phyloP scores from a whole-genome alignment of 2,329 filamentous ascomycete species.

The Aaosphaeria arxii region DNA sequence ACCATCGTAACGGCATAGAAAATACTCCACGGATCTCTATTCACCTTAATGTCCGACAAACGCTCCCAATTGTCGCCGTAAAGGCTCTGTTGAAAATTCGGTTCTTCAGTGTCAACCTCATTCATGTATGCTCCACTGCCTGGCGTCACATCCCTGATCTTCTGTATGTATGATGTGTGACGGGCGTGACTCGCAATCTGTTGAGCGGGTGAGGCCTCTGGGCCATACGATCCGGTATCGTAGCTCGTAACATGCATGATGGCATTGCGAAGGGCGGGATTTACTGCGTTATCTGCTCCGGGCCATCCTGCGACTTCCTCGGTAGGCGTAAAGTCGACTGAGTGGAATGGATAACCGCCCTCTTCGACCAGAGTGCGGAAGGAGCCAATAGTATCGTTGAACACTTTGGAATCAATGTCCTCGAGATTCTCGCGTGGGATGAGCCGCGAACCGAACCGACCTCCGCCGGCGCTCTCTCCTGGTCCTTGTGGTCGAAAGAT shows the following conservation, averaged over 20 bases:
- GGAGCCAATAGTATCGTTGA: conserved; percentile 14
- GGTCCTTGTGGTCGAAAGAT: conserved; percentile 14
- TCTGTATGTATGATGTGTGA: conserved; percentile 18
- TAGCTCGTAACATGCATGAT: conserved; percentile 26
- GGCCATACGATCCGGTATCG: conserved; percentile 16
- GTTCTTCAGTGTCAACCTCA: conserved; percentile 26
- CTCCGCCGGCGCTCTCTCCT: conserved; percentile 12
- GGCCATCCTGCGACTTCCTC: conserved; percentile 21
- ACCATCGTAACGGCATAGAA: conserved; percentile 27
- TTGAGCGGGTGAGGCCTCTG: conserved; percentile 13
- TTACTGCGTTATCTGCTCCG: conserved; percentile 17
- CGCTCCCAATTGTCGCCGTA: conserved; percentile 24
- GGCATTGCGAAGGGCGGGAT: conserved; percentile 17
- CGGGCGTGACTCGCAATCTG: conserved; percentile 19
- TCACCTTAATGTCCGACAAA: conserved; percentile 18
- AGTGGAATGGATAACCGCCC: conserved; percentile 24
- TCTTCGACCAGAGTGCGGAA: conserved; percentile 23
- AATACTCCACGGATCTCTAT: conserved; percentile 21
- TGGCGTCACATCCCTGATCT: conserved; percentile 20
- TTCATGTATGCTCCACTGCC: conserved; percentile 35
- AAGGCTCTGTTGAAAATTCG: conserved; percentile 21
- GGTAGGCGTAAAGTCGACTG: conserved; percentile 24
- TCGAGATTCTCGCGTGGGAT: conserved; percentile 29
- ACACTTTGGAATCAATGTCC: conserved; percentile 11
- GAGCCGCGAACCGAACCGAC: conserved; percentile 26